Evolutionary conservation across 306 rosid genomes (phyloP), one percentile per base, ranked within the genome.

Genomic region (Abrus precatorius): DNA sequence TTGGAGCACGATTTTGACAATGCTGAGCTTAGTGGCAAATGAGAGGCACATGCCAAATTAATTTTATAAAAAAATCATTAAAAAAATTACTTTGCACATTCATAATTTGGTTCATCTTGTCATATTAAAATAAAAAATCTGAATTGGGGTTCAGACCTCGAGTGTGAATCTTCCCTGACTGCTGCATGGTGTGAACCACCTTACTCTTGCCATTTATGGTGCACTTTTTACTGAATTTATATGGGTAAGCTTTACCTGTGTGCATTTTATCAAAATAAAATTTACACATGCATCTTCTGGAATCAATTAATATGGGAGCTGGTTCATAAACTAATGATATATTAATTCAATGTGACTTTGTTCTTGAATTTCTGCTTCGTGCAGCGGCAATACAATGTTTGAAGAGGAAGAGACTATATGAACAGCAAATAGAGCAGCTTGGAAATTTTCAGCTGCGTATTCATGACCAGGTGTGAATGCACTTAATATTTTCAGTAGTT

Each of bases 361-460:
- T 57, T 76, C 56, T 59, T 53, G 7, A 80, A 69, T 70, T 56
- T 84, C 27, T 78, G 33, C 72, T 40, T 74, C 38, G 28, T 86
- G 73, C 85, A 95, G 99, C 97, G 75, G 99, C 99, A 36, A 95
- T 95, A 79, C 99, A 95, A 83, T 93, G 98, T 78, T 89, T 95
- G 85, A 95, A 95, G 91, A 91, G 94, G 91, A 95, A 95, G 90
- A 91, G 88, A 84, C 85, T 95, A 34, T 95, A 95, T 61, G 99
- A 95, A 74, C 97, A 95, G 69, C 99, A 95, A 87, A 84, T 95
- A 83, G 99, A 95, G 88, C 98, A 93, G 90, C 99, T 95, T 65
- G 99, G 96, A 59, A 95, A 95, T 87, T 95, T 95, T 88, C 99
- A 95, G 76, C 75, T 95, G 91, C 97, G 99, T 32, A 87, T 95